These are phyloP conservation scores for Senecio squalidus DNA, from an alignment of 140 eudicot species.

Conservation along the genomic window DNA sequence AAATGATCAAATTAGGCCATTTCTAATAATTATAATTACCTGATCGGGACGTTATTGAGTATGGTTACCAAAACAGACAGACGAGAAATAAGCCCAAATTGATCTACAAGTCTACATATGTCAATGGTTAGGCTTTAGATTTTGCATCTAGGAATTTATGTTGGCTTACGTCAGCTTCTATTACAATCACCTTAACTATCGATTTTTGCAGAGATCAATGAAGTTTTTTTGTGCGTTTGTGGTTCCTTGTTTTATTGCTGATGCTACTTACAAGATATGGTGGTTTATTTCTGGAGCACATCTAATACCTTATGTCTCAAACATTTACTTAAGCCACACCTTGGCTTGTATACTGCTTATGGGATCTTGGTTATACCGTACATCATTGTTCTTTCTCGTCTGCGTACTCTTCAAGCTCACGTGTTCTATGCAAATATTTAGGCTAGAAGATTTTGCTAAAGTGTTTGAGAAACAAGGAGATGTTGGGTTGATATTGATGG, in stretches of 20 bases:
- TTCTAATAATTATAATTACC: too few relatives aligned
- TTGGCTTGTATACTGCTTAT: conserved; percentile 48
- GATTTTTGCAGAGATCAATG: conserved; percentile 61
- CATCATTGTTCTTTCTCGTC: conserved; percentile 53
- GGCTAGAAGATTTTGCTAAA: conserved; percentile 68
- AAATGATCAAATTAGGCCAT: too few relatives aligned
- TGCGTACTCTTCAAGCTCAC: conserved; percentile 44
- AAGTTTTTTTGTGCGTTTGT: conserved; percentile 59
- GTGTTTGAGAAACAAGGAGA: conserved; percentile 63
- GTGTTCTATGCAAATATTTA: conserved; percentile 47
- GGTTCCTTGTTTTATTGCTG: conserved; percentile 62
- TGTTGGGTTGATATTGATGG: conserved; percentile 55
- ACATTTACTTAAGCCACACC: conserved; percentile 46
- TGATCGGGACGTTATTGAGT: too few relatives aligned
- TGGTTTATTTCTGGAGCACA: conserved; percentile 68
- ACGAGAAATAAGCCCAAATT: too few relatives aligned
- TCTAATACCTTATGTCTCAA: conserved; percentile 52
- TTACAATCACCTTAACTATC: not conserved
- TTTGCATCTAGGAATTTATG: not conserved
- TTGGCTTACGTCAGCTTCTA: not conserved
- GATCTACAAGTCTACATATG: too few relatives aligned
- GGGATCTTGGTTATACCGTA: conserved; percentile 74
- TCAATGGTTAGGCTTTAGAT: not conserved
- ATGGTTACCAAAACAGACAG: too few relatives aligned
- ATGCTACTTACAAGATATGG: conserved; percentile 70